A percentile compares a stretch with the other conserved stretches of the same genome.
phyloP scores from a whole-genome alignment of 2,329 filamentous ascomycete genomes.

The Phaeosphaeriaceae sp. region DNA sequence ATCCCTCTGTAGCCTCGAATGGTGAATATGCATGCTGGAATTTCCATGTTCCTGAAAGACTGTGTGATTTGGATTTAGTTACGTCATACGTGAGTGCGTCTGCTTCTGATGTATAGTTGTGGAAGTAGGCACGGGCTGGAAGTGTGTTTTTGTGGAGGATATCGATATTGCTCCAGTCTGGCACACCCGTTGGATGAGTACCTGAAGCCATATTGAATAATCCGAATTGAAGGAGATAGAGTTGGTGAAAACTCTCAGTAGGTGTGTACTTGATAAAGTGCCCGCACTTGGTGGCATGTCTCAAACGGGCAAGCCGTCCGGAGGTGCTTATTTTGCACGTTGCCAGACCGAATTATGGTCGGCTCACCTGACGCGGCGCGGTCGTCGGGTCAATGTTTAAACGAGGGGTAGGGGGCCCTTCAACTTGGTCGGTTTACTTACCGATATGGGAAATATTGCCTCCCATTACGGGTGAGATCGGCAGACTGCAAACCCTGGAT shows the following conservation, averaged over 20 bases:
- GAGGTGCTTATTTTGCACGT: slow-evolving; percentile 10
- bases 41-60: slow-evolving; percentile 48
- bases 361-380: slow-evolving; percentile 8
- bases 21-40: slow-evolving; percentile 48
- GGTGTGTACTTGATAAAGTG: slow-evolving; percentile 7
- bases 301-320: slow-evolving; percentile 32
- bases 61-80: slow-evolving; percentile 40
- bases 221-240: slow-evolving; percentile 4
- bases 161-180: slow-evolving; percentile 67
- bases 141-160: slow-evolving; percentile 67
- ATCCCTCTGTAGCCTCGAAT: slow-evolving; percentile 45
- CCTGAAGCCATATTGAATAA: slow-evolving; percentile 27
- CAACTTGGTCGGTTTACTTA: slow-evolving; percentile 13
- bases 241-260: not conserved
- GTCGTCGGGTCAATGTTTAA: slow-evolving; percentile 19
- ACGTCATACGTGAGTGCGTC: slow-evolving; percentile 56
- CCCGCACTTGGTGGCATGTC: slow-evolving; percentile 11
- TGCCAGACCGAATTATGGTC: slow-evolving; percentile 10
- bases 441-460: slow-evolving; percentile 11
- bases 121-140: slow-evolving; percentile 63
- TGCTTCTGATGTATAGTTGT: slow-evolving; percentile 57
- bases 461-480: slow-evolving; percentile 11
- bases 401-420: slow-evolving; percentile 11
- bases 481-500: not conserved
- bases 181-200: slow-evolving; percentile 36